Evolutionary conservation across 345 rosid genomes (phyloP).

Genomic region (Excoecaria agallocha): DNA sequence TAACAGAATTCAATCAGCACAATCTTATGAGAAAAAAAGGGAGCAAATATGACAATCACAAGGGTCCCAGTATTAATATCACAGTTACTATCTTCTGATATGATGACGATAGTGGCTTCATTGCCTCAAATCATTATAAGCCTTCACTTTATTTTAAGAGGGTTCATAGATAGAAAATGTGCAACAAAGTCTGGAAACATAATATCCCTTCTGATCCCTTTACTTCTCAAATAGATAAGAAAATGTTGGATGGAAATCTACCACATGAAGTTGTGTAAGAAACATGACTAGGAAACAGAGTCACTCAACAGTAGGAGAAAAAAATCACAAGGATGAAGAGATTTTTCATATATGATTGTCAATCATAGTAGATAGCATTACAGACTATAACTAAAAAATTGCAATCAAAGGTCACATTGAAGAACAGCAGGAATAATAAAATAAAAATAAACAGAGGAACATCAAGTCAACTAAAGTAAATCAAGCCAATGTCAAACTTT

Average conservation of each 20-base stretch:
- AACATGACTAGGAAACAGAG: not conserved
- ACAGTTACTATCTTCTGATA: not conserved
- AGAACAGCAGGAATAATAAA: constrained; percentile 2
- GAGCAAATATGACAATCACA: not conserved
- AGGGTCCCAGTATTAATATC: not conserved
- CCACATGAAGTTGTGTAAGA: not conserved
- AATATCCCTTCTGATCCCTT: not conserved
- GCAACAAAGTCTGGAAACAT: not conserved
- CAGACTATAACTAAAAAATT: not conserved
- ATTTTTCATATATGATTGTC: not conserved
- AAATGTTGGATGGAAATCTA: not conserved
- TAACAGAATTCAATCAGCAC: not conserved
- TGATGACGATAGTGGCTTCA: not conserved
- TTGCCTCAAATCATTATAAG: not conserved
- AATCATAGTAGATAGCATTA: not conserved
- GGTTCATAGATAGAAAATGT: not conserved
- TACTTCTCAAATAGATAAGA: not conserved
- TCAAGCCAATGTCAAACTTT: constrained; percentile 1
- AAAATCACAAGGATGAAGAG: not conserved
- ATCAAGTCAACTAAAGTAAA: not conserved
- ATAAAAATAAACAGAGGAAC: not conserved
- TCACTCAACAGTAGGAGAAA: not conserved
- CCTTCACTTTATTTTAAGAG: not conserved
- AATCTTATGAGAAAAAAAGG: not conserved
- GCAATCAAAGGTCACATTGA: not conserved